phyloP scores from a whole-genome alignment of 495 filamentous ascomycete genomes.

The Xanthoparmelia taractica region DNA sequence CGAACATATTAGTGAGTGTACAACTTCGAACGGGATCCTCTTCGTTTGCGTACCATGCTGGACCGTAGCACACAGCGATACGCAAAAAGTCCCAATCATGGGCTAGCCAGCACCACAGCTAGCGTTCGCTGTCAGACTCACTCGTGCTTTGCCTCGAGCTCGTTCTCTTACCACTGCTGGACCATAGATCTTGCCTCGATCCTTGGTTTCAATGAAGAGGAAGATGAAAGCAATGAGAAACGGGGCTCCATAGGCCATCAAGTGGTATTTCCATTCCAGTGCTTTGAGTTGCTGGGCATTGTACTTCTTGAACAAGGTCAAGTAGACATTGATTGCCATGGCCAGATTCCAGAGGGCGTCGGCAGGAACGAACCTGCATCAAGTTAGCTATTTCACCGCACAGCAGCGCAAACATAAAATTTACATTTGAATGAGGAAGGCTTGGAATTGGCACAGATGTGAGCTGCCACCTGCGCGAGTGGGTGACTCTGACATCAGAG shows the following conservation, averaged over 20 bases:
- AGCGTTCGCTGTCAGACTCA: conserved; percentile 1
- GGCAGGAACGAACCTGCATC: conserved; percentile 62
- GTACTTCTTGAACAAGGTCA: conserved; percentile 77
- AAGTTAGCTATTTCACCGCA: conserved; percentile 7
- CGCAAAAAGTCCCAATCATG: conserved; percentile 62
- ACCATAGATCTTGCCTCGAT: conserved; percentile 58
- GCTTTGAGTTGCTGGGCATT: conserved; percentile 57
- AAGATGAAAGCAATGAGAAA: conserved; percentile 61
- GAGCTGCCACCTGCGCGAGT: conserved; percentile 38
- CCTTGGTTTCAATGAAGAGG: conserved; percentile 50
- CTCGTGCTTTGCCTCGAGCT: neutral
- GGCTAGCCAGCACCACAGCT: conserved; percentile 80
- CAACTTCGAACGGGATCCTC: neutral
- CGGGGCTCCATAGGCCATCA: conserved; percentile 68
- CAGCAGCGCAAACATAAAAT: neutral
- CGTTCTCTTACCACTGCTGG: conserved; percentile 49
- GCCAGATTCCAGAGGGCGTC: conserved; percentile 76
- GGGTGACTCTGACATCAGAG: conserved; percentile 59
- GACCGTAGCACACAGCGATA: conserved; percentile 72
- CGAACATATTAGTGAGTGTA: neutral
- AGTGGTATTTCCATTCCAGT: conserved; percentile 65
- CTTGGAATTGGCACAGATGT: conserved; percentile 68
- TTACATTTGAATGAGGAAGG: conserved; percentile 68
- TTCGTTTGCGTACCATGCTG: conserved; percentile 56
- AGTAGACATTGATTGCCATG: conserved; percentile 84